These are phyloP conservation scores for Colletotrichum karsti DNA, from an alignment of 2,329 filamentous ascomycete genomes.

Conservation along the genomic window DNA sequence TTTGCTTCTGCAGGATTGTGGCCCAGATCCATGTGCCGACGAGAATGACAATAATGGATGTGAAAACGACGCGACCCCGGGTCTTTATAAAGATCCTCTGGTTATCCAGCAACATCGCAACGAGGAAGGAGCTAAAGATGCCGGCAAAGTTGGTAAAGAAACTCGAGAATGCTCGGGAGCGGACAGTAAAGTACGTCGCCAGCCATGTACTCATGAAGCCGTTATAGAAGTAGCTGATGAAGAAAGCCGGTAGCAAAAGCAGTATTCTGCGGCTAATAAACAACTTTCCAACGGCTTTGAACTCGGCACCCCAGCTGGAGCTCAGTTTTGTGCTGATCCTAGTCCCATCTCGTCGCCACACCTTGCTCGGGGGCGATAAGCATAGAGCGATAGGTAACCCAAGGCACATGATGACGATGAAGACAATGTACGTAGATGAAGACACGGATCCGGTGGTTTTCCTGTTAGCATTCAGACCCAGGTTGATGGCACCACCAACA, in stretches of 20 bases:
- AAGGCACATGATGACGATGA: conserved; percentile 71
- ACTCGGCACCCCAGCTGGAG: neutral
- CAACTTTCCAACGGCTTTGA: conserved; percentile 2
- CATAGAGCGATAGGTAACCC: conserved; percentile 69
- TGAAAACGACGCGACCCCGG: neutral
- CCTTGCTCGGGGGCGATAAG: conserved; percentile 63
- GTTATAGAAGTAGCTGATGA: conserved; percentile 14
- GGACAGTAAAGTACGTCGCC: conserved; percentile 10
- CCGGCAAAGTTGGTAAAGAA: conserved; percentile 13
- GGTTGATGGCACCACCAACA: conserved; percentile 72
- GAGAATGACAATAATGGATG: conserved; percentile 2
- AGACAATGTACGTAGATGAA: conserved; percentile 71
- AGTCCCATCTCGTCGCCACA: conserved; percentile 69
- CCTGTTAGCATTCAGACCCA: conserved; percentile 67
- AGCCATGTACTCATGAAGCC: conserved; percentile 21
- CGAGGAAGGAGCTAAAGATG: conserved; percentile 13
- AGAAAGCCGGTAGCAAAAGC: conserved; percentile 7
- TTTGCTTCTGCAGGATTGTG: conserved; percentile 10
- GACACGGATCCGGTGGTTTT: conserved; percentile 67
- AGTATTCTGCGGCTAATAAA: conserved; percentile 1
- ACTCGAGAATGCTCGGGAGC: conserved; percentile 10
- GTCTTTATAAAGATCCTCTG: conserved; percentile 7
- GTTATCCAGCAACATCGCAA: conserved; percentile 3
- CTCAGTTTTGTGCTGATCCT: conserved; percentile 49
- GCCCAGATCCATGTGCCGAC: conserved; percentile 9